Percentiles rank a stretch among this genome's conserved stretches.
These are phyloP conservation scores for Cyphellophora attinorum DNA, from an alignment of 2,329 filamentous ascomycete genomes.

Conservation along the genomic window DNA sequence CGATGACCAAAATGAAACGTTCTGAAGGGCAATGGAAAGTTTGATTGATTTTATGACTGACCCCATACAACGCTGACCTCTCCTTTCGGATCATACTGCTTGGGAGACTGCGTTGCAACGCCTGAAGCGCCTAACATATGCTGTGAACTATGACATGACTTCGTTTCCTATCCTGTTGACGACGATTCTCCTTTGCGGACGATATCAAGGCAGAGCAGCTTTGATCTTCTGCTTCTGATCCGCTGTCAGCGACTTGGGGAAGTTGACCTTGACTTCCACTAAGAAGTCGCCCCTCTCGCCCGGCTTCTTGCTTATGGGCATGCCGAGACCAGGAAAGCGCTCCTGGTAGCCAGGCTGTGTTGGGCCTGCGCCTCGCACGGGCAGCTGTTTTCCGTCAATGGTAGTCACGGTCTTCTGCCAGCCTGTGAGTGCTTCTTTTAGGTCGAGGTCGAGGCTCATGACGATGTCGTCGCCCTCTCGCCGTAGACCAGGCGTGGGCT, in stretches of 20 bases:
- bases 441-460: slow-evolving; percentile 66
- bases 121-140: too few species aligned
- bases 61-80: too few species aligned
- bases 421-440: slow-evolving; percentile 90
- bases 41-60: too few species aligned
- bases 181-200: too few species aligned
- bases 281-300: slow-evolving; percentile 77
- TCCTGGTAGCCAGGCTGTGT: slow-evolving; percentile 79
- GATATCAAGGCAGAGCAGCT: slow-evolving; percentile 52
- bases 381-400: slow-evolving; percentile 82
- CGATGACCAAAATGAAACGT: too few species aligned
- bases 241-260: slow-evolving; percentile 66
- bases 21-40: too few species aligned
- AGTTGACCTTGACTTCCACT: slow-evolving; percentile 85
- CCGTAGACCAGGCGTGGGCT: slow-evolving; percentile 73
- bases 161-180: too few species aligned
- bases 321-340: slow-evolving; percentile 73
- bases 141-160: too few species aligned
- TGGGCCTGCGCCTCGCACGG: slow-evolving; percentile 68
- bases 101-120: too few species aligned
- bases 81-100: too few species aligned
- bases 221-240: slow-evolving; percentile 72
- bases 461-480: slow-evolving; percentile 83
- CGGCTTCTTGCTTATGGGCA: slow-evolving; percentile 89
- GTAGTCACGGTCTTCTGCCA: slow-evolving; percentile 89